Evolutionary conservation across 257 asterid species (phyloP), one percentile per base, ranked within the genome.

Genomic region (Solanum sejunctum): DNA sequence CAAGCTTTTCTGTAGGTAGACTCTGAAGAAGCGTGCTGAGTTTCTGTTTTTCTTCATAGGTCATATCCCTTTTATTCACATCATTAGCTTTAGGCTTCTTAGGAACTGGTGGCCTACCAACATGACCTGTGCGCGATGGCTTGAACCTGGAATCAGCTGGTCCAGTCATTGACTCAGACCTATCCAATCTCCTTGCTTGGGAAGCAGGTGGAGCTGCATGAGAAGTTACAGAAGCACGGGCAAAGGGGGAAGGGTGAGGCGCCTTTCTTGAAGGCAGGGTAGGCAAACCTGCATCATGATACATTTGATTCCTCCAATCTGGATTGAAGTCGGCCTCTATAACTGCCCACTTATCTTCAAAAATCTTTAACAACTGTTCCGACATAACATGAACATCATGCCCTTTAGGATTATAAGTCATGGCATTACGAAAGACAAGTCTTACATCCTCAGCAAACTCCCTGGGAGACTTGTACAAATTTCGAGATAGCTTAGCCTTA

Each of bases 351-450:
- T 23, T 86, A 17, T 83, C 88, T 86, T 86, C 88, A 84, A 86
- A 86, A 55, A 83, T 86, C 45, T 83, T 77, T 55, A 26, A 54
- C 77, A 86, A 75, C 52, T 71, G 49, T 20, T 83, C 88, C 43
- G 88, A 84, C 88, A 86, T 86, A 63, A 86, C 60, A 64, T 83
- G 86, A 67, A 86, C 86, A 83, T 77, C 88, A 57, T 86, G 88
- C 10, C 88, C 88, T 66, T 83, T 54, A 8, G 88, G 88, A 84
- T 86, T 86, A 77, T 86, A 86, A 18, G 88, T 86, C 86, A 83
- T 86, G 80, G 84, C 85, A 70, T 71, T 82, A 57, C 12, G 43
- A 60, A 85, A 82, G 61, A 85, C 88, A 45, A 85, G 88, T 36
- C 88, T 81, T 26, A 85, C 88, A 71, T 85, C 88, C 21, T 85